phyloP scores from a whole-genome alignment of 108 stramenopile species.

The Seminavis robusta region DNA sequence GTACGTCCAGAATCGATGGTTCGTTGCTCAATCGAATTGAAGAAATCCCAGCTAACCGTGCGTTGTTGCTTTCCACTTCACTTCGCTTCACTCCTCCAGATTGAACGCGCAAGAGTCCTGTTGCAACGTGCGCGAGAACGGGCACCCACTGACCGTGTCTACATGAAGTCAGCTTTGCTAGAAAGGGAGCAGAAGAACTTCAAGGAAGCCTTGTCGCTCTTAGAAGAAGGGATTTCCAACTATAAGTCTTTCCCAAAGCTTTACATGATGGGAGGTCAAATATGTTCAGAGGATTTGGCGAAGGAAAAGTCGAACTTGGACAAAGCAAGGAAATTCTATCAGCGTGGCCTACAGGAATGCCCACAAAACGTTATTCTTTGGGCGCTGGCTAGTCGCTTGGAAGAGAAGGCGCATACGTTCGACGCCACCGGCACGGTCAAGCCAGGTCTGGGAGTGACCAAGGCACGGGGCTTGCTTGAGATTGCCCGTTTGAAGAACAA shows the following conservation, averaged over 20 bases:
- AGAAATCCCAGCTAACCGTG: no score
- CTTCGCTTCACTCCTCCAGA: no score
- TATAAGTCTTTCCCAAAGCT: constrained; percentile 81
- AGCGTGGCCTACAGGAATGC: constrained; percentile 79
- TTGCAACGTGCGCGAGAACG: constrained; percentile 81
- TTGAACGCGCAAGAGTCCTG: constrained; percentile 84
- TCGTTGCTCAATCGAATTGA: no score
- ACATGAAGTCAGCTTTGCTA: constrained; percentile 93
- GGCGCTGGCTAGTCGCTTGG: constrained; percentile 86
- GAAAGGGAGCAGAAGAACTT: constrained; percentile 64
- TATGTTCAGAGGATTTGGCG: constrained; percentile 71
- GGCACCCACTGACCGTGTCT: constrained; percentile 84
- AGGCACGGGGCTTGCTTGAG: constrained; percentile 93
- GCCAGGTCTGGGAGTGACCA: constrained; percentile 62
- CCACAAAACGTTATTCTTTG: constrained; percentile 80
- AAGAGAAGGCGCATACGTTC: constrained; percentile 57
- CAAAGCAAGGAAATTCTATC: constrained; percentile 68
- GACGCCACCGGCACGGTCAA: constrained; percentile 10
- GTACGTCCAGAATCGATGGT: no score
- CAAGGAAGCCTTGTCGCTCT: constrained; percentile 49
- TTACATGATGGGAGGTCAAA: constrained; percentile 97
- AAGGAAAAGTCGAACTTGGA: constrained; percentile 57
- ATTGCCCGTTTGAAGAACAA: constrained; percentile 88
- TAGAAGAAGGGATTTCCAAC: constrained; percentile 76
- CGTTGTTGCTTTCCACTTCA: no score